Evolutionary conservation across 179 eudicot species (phyloP), one percentile per base, ranked within the genome.

Genomic region (Silene vulgaris): DNA sequence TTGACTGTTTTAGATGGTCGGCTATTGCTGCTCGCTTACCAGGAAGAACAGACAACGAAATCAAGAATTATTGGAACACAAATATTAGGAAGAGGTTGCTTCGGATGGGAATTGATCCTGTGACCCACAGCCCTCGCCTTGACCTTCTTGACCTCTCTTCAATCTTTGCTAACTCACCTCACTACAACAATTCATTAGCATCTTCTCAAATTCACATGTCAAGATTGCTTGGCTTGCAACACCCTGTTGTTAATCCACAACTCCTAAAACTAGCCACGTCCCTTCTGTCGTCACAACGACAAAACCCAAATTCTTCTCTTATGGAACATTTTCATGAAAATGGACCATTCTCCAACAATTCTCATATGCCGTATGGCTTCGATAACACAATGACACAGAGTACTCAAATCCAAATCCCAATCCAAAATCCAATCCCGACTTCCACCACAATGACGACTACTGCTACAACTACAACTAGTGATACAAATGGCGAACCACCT

Each of bases 31-130:
- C 89, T 50, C 83, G 82, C 0, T 86, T 92, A 56, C 96, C 97
- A 0, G 97, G 97, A 75, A 85, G 96, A 69, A 92, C 97, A 0
- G 97, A 92, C 57, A 92, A 92, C n/a, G 97, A 92, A 50, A 92
- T 92, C 72, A 92, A 92, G 77, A 92, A 92, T 63, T 90, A 86
- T 26, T 92, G 97, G 96, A 92, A 92, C 80, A 92, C 96, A n/a
- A 96, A 90, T 76, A 85, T 92, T 5, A 32, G 90, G 8, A 92
- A 92, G 66, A 85, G 80, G 77, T 88, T 92, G 14, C 84, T 92
- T 0, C 84, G 90, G 7, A 90, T 90, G 96, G 97, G 97, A 19
- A 92, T 92, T 1, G 97, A 92, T 72, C 96, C 97, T 0, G 97
- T 90, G n/a, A 90, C 97, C 4, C 97, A 92, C 30, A 78, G 80